Evolutionary conservation across 2,329 filamentous ascomycete species (phyloP).

Genomic region (Cordyceps tenuipes): DNA sequence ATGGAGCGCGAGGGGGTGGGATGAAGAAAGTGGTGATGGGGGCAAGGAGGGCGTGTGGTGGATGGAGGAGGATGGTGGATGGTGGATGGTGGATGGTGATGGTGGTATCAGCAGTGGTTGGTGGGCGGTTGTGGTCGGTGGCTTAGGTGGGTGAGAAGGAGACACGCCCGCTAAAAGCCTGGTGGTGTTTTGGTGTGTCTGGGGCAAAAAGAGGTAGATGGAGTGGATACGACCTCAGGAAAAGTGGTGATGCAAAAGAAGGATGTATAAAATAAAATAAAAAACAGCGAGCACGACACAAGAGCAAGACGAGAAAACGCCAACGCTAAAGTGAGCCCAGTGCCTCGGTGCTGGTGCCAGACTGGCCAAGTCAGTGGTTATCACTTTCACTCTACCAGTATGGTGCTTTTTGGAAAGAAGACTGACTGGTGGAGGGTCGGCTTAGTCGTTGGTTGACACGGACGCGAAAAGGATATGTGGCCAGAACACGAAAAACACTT

Average conservation of each 20-base stretch:
- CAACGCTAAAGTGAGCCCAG: no score
- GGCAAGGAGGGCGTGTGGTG: conserved; percentile 2
- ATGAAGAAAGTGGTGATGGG: background rate
- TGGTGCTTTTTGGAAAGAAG: no score
- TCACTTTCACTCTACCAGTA: no score
- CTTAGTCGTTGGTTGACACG: no score
- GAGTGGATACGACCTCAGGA: background rate
- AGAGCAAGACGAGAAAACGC: background rate
- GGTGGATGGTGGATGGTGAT: background rate
- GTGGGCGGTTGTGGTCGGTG: background rate
- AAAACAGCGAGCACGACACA: no score
- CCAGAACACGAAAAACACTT: no score
- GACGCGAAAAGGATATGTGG: no score
- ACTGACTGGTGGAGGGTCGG: no score
- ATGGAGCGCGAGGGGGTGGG: background rate
- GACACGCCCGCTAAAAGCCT: conserved; percentile 4
- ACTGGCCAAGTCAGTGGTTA: no score
- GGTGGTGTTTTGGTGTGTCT: conserved; percentile 11
- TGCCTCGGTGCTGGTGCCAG: no score
- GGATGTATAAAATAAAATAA: background rate
- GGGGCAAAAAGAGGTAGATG: conserved; percentile 2
- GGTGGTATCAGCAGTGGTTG: background rate
- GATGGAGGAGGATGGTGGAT: background rate
- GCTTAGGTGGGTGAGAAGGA: background rate
- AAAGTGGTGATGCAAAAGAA: background rate